These are phyloP conservation scores for Sordaria brevicollis DNA, from an alignment of 495 filamentous ascomycete species.

Conservation along the genomic window DNA sequence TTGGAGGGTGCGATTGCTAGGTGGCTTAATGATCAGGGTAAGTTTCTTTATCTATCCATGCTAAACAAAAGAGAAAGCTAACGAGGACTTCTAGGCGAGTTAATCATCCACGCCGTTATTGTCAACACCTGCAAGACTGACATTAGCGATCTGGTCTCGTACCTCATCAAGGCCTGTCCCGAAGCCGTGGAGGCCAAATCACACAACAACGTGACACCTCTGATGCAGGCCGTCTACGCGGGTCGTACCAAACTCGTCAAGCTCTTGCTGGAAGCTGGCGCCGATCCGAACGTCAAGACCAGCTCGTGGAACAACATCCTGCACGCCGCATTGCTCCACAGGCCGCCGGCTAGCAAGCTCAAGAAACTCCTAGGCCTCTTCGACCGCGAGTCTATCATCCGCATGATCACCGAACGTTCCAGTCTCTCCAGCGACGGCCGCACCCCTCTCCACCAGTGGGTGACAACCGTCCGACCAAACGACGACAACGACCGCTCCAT, in stretches of 20 bases:
- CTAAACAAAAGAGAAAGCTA: conserved; percentile 8
- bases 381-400: conserved; percentile 32
- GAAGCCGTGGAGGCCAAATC: conserved; percentile 49
- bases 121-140: conserved; percentile 27
- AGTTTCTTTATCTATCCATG: conserved; percentile 12
- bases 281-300: conserved; percentile 51
- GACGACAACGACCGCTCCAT: conserved; percentile 3
- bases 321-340: conserved; percentile 39
- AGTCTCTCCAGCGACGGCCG: conserved; percentile 21
- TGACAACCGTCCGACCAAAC: conserved; percentile 6
- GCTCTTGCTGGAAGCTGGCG: conserved; percentile 51
- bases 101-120: conserved; percentile 58
- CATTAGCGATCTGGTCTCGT: conserved; percentile 45
- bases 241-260: conserved; percentile 43
- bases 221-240: conserved; percentile 45
- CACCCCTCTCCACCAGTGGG: conserved; percentile 32
- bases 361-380: conserved; percentile 41
- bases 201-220: conserved; percentile 45
- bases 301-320: conserved; percentile 46
- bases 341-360: conserved; percentile 19
- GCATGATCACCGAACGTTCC: conserved; percentile 31
- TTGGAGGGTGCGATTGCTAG: conserved; percentile 47
- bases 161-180: conserved; percentile 48
- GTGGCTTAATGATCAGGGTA: conserved; percentile 49
- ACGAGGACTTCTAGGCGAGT: conserved; percentile 37